Base-by-base conservation (phyloP, 805 yeast species). In the Candida khao-thaluensis region DNA sequence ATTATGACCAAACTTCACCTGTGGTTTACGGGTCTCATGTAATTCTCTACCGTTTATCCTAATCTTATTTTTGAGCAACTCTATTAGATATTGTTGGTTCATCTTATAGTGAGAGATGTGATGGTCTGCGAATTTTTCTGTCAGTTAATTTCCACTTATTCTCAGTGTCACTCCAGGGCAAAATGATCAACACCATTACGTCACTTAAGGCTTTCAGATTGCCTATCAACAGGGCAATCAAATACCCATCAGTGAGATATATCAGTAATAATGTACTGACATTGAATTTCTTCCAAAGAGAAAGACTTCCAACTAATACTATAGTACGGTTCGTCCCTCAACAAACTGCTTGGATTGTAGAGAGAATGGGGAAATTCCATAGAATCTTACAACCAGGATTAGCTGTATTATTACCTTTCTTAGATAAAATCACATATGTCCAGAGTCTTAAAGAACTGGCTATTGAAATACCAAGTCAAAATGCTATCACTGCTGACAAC, bases 331-430 rank as follows among this genome's bases (percentile, higher is more conserved):
- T 86, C 57, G 95, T 86, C 11, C 95, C 95, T 2, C 95, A 87
- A 58, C 95, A 86, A 60, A 82, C 86, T 15, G 95, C 95, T 2
- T 86, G 93, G 89, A 78, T 86, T 14, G 95, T 86, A 14, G 95
- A 86, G 60, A 70, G 95, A 46, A 86, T 86, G 95, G 95, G 95
- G 22, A 83, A 82, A 56, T 86, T 85, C 67, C 74, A 80, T 57
- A 62, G 72, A 11, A 62, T 67, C 26, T 69, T 87, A 43, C 73
- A 78, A 27, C 95, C 95, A 0, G 95, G 95, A 10, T 65, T 85
- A 25, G 88, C 93, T 1, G 58, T 86, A 20, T 62, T 86, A 49
- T 43, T 84, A 7, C 95, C 95, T 3, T 59, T 86, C 40, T 47
- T 87, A 22, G 95, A 86, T 60, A 77, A 75, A 50, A 82, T 86